phyloP scores from a whole-genome alignment of 257 asterid genomes.

The Solanum lycopersicoides region DNA sequence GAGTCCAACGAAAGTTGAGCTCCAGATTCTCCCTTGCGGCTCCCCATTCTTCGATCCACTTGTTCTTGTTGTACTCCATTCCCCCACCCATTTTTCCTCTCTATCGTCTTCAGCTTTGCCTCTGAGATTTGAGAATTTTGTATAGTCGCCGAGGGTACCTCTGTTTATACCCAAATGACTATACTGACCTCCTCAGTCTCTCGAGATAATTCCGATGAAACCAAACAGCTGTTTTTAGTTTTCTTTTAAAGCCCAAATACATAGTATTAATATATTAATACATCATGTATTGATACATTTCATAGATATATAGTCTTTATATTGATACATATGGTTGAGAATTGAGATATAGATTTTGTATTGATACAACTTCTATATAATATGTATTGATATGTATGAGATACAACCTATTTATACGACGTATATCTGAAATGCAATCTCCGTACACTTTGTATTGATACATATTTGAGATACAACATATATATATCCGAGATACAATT shows the following conservation, averaged over 20 bases:
- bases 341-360: too few species aligned
- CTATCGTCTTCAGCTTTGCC: neutral
- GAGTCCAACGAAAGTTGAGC: slow-evolving; percentile 79
- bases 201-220: neutral
- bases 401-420: too few species aligned
- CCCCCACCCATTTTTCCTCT: slow-evolving; percentile 75
- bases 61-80: slow-evolving; percentile 78
- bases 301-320: too few species aligned
- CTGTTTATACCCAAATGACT: neutral
- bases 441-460: too few species aligned
- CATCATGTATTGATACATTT: neutral
- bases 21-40: slow-evolving; percentile 81
- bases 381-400: too few species aligned
- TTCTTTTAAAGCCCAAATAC: neutral
- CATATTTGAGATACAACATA: too few species aligned
- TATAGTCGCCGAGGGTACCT: neutral
- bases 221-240: neutral
- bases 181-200: neutral
- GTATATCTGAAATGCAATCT: too few species aligned
- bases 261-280: too few species aligned
- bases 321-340: neutral
- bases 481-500: neutral
- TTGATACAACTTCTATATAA: neutral
- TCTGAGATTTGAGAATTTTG: neutral
- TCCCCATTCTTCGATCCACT: slow-evolving; percentile 83